These are phyloP conservation scores for Xanthoconium purpureum DNA, from an alignment of 768 basidiomycete species.

Conservation along the genomic window DNA sequence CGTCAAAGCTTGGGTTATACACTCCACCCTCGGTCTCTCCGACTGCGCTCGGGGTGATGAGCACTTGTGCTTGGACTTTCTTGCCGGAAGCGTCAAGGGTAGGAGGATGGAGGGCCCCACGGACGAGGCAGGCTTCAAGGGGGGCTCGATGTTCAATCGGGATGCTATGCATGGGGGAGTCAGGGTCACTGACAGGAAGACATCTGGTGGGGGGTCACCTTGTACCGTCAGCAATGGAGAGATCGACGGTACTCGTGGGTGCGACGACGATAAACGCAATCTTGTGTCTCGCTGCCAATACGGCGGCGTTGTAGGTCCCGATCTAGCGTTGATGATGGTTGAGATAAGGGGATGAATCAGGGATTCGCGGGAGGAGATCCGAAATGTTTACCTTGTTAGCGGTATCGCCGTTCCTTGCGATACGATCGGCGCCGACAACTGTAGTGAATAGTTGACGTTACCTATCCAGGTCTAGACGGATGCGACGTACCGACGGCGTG, in stretches of 20 bases:
- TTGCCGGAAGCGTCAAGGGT: conserved; percentile 38
- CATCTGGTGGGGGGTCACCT: conserved; percentile 34
- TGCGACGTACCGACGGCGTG: conserved; percentile 65
- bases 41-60: conserved; percentile 72
- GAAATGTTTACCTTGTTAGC: conserved; percentile 75
- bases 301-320: conserved; percentile 95
- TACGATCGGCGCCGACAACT: conserved; percentile 87
- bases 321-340: conserved; percentile 40
- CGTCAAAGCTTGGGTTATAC: conserved; percentile 96
- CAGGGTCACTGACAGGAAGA: background rate
- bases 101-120: conserved; percentile 71
- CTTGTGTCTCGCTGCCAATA: conserved; percentile 80
- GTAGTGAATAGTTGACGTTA: background rate
- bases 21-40: conserved; percentile 34
- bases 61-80: conserved; percentile 69
- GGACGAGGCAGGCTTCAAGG: conserved; percentile 83
- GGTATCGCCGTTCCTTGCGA: conserved; percentile 92
- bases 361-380: background rate
- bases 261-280: conserved; percentile 94
- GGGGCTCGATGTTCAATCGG: conserved; percentile 91
- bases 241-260: conserved; percentile 88
- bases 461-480: background rate
- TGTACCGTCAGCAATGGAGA: conserved; percentile 68
- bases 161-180: conserved; percentile 44
- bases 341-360: background rate